These are phyloP conservation scores for Coemansia sp. DNA, from an alignment of 192 early-diverging fungal genomes.

Conservation along the genomic window DNA sequence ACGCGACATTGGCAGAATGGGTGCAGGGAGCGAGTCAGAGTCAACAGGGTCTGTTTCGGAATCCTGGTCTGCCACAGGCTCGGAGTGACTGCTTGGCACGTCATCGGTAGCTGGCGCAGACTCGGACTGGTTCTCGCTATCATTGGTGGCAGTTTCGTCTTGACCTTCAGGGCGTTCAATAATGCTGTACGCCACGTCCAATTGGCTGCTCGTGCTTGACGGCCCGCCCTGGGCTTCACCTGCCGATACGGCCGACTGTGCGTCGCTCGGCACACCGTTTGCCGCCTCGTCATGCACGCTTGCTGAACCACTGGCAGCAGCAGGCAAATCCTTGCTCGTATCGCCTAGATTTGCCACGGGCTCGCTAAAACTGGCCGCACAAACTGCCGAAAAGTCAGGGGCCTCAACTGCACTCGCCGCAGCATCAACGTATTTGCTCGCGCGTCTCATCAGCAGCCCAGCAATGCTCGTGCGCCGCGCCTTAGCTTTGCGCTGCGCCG, in stretches of 20 bases:
- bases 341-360: neutral
- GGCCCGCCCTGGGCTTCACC: neutral
- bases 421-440: conserved; percentile 21
- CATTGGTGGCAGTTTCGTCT: too few relatives aligned
- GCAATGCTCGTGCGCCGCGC: conserved; percentile 39
- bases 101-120: too few relatives aligned
- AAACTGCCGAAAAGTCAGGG: neutral
- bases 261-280: neutral
- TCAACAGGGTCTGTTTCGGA: neutral
- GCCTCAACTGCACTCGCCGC: neutral
- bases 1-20: conserved; percentile 1
- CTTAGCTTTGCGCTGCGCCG: conserved; percentile 14
- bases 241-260: neutral
- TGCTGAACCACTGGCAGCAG: neutral
- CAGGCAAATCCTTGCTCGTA: neutral
- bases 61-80: too few relatives aligned
- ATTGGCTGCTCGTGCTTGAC: neutral
- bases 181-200: neutral
- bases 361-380: neutral
- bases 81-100: too few relatives aligned
- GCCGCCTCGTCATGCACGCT: neutral
- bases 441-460: conserved; percentile 29
- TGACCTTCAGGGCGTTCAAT: too few relatives aligned
- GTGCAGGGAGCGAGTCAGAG: neutral
- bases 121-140: too few relatives aligned